Evolutionary conservation across 306 rosid genomes (phyloP).

Genomic region (Fragaria ananassa): DNA sequence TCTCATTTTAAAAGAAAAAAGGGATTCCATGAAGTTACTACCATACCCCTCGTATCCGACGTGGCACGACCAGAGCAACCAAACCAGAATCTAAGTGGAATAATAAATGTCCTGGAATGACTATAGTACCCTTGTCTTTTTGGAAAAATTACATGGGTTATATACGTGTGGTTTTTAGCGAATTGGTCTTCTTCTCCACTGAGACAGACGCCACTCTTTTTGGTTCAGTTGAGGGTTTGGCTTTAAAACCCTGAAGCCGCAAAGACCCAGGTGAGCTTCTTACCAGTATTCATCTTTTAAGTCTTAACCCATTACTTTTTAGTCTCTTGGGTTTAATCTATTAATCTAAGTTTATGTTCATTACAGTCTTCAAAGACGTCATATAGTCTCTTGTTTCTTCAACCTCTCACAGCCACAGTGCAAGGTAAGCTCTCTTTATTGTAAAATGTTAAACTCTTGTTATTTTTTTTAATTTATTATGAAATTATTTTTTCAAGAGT

Average conservation of each 20-base stretch:
- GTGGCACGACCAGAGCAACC: background rate
- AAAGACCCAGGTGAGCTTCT: background rate
- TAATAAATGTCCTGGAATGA: background rate
- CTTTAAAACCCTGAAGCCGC: background rate
- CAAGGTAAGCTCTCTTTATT: background rate
- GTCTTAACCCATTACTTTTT: background rate
- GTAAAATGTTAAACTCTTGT: background rate
- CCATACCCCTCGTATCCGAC: background rate
- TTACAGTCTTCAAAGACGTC: background rate
- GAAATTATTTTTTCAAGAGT: background rate
- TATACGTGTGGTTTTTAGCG: background rate
- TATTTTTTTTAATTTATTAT: background rate
- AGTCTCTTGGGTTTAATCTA: background rate
- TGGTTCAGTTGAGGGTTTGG: background rate
- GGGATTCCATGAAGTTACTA: background rate
- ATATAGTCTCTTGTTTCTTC: background rate
- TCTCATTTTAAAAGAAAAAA: background rate
- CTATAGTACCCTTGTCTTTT: background rate
- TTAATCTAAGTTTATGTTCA: background rate
- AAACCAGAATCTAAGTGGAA: background rate
- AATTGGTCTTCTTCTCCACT: background rate
- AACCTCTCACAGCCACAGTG: background rate
- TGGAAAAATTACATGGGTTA: background rate
- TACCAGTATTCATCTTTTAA: background rate
- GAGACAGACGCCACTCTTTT: background rate